Base-by-base conservation (phyloP, 2,329 filamentous ascomycete species). In the Fusarium virguliforme region DNA sequence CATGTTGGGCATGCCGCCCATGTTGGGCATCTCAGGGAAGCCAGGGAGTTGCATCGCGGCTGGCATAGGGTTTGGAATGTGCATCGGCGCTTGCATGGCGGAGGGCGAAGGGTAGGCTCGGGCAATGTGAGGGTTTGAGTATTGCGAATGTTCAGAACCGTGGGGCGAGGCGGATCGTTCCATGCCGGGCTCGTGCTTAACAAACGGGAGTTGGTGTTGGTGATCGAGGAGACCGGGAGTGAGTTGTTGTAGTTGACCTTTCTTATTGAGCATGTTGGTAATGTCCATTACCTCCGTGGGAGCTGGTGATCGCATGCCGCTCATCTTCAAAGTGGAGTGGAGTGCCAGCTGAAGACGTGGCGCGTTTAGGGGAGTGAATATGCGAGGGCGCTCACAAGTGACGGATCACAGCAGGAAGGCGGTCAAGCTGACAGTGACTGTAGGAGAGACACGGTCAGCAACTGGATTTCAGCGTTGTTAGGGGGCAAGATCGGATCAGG, bases 81-180 rank as follows among this genome's bases (percentile, higher is more conserved):
- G 81, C 72, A 88, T 82, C 26, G 83, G 81, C 8, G 82, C 78
- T 53, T 85, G 84, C 85, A 90, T 87, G 35, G 82, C 80, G 10
- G 83, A 81, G 3, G 87, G 87, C 7, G 87, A 89, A 56, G 85
- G 85, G 72, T 88, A 89, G 1, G 85, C 81, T 65, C 85, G 81
- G 15, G 81, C 80, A 71, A 86, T 81, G 74, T 85, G 83, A 43
- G 81, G 80, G 51, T 81, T 83, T 3, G 87, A 88, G 76, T 87
- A 88, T 65, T 86, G 84, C 6, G 87, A 89, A 77, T 87, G 85
- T 72, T 89, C 88, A 13, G 88, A 89, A 62, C 87, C 87, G 78
- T 90, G 88, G 9, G 88, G 87, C 7, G 88, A 89, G 72, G 83
- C 85, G 53, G 86, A 84, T 64, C 87, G 85, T 62, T 89, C 87